A percentile compares a stretch with the other conserved stretches of the same genome.
Conservation (phyloP, 306 rosid genomes). For the Cercis canadensis region DNA sequence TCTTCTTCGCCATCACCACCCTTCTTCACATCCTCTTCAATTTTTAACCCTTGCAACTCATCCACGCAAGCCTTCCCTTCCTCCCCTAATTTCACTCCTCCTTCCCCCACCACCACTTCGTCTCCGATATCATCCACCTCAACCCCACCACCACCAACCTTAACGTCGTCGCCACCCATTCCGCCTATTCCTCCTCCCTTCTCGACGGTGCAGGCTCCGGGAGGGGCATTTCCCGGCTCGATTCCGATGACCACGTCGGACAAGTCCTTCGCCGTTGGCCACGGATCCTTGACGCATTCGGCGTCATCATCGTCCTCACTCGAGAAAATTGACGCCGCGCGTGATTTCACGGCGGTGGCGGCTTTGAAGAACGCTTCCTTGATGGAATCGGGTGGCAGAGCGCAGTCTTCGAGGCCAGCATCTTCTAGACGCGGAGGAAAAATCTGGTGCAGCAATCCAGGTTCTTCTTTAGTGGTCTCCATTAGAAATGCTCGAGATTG, state of each 20-base stretch:
- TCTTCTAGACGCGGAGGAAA: constrained; percentile 84
- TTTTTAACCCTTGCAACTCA: constrained; percentile 59
- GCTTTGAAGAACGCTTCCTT: constrained; percentile 79
- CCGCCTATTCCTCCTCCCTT: constrained; percentile 40
- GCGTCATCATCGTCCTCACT: constrained; percentile 42
- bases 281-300: constrained; percentile 53
- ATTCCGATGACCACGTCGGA: constrained; percentile 49
- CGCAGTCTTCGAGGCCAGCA: constrained; percentile 89
- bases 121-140: constrained; percentile 35
- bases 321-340: constrained; percentile 52
- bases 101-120: constrained; percentile 53
- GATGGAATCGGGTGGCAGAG: constrained; percentile 79
- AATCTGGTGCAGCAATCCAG: constrained; percentile 53
- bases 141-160: constrained; percentile 35
- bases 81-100: constrained; percentile 43
- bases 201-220: constrained; percentile 51
- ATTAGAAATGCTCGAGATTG: constrained; percentile 30
- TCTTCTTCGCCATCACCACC: constrained; percentile 19
- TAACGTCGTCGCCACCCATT: constrained; percentile 44
- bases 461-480: constrained; percentile 50
- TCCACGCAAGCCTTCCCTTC: constrained; percentile 63
- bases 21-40: constrained; percentile 45
- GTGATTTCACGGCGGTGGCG: constrained; percentile 66
- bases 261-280: constrained; percentile 37
- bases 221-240: constrained; percentile 35